phyloP scores from a whole-genome alignment of 352 stramenopile genomes.

The Phytophthora pisi region DNA sequence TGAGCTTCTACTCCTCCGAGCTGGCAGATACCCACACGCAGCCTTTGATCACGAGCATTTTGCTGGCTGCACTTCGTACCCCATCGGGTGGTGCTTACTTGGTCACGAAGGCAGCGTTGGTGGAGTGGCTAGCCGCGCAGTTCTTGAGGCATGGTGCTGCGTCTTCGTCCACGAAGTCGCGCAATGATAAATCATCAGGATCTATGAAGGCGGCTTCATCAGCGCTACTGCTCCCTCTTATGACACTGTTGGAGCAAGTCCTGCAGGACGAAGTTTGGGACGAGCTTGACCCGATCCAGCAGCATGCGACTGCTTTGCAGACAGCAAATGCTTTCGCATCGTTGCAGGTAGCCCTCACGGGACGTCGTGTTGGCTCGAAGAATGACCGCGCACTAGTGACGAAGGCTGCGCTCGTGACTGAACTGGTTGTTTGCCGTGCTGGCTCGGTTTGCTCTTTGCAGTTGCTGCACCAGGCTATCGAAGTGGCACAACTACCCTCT shows the following conservation, averaged over 20 bases:
- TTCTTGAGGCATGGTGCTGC: conserved; percentile 38
- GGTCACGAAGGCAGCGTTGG: conserved; percentile 63
- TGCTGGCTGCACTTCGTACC: conserved; percentile 56
- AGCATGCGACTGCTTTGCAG: conserved; percentile 42
- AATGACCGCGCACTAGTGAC: conserved; percentile 15
- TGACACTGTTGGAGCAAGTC: conserved; percentile 41
- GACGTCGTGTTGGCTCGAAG: conserved; percentile 13
- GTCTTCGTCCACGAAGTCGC: conserved; percentile 4
- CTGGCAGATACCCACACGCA: conserved; percentile 82
- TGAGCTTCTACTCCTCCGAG: conserved; percentile 84
- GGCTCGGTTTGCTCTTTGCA: conserved; percentile 43
- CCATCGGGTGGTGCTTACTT: conserved; percentile 54
- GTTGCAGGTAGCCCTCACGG: conserved; percentile 20
- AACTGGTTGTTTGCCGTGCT: conserved; percentile 41
- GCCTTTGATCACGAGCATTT: conserved; percentile 67
- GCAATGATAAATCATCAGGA: conserved; percentile 7
- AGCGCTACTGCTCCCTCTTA: conserved; percentile 45
- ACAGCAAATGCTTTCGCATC: conserved; percentile 51
- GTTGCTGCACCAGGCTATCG: conserved; percentile 42
- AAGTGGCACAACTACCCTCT: conserved; percentile 7
- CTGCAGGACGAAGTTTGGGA: conserved; percentile 29
- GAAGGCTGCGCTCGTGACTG: conserved; percentile 34
- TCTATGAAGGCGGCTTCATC: conserved; percentile 25
- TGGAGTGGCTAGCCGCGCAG: conserved; percentile 65
- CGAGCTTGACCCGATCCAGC: conserved; percentile 46